These are phyloP conservation scores for Coix lacrymajobi DNA, from an alignment of 176 grass and related monocot species.

Conservation along the genomic window DNA sequence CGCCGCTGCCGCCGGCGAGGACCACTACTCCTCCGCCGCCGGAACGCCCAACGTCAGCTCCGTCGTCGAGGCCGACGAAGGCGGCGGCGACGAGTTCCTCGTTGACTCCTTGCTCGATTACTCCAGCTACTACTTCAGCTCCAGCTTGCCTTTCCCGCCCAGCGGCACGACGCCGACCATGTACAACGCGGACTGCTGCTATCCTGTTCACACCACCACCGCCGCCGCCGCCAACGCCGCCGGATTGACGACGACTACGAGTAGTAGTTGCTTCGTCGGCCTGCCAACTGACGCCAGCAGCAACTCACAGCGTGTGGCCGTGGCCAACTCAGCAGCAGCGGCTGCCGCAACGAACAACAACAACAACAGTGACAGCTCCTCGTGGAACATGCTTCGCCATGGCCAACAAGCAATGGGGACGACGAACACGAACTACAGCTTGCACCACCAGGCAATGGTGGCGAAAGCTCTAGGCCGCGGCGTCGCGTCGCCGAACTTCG, in stretches of 20 bases:
- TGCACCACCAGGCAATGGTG: constrained; percentile 34
- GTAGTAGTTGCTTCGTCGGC: neutral
- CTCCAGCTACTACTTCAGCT: constrained; percentile 15
- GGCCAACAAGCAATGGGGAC: neutral
- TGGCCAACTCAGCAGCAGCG: neutral
- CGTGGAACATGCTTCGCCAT: constrained; percentile 6
- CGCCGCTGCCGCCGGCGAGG: neutral
- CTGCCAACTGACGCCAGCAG: neutral
- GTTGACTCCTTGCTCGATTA: constrained; percentile 25
- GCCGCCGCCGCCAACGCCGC: neutral
- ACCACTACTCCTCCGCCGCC: neutral
- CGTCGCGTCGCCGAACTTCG: neutral
- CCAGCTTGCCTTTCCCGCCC: neutral
- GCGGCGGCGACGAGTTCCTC: constrained; percentile 13
- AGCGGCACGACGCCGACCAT: neutral
- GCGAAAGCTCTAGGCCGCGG: constrained; percentile 3
- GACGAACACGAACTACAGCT: constrained; percentile 27
- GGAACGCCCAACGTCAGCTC: constrained; percentile 37
- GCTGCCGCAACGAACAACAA: neutral
- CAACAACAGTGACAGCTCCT: neutral
- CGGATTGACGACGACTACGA: neutral
- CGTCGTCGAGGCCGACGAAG: neutral
- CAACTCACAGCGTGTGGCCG: neutral
- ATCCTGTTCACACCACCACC: neutral
- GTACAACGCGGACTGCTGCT: neutral